Evolutionary conservation across 2,329 filamentous ascomycete species (phyloP).

Genomic region (Pestalotiopsis sp.): DNA sequence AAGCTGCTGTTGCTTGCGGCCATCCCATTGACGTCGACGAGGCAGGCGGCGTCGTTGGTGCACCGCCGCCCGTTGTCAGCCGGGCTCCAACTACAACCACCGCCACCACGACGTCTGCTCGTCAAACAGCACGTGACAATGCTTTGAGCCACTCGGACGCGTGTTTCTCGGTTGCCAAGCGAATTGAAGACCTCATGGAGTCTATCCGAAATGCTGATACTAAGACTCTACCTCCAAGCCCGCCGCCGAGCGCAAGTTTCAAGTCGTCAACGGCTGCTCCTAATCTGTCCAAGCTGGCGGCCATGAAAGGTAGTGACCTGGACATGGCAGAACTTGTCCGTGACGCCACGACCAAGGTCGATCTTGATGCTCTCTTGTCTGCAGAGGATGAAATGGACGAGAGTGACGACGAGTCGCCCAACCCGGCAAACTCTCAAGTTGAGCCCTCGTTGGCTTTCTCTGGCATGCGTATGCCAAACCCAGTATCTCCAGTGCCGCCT

Average conservation of each 20-base stretch:
- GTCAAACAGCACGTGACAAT: conserved; percentile 64
- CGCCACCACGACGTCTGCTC: conserved; percentile 55
- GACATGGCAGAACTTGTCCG: conserved; percentile 62
- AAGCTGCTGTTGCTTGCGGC: conserved; percentile 86
- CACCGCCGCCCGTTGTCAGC: conserved; percentile 32
- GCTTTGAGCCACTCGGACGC: conserved; percentile 56
- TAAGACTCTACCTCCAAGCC: conserved; percentile 26
- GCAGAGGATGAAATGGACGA: conserved; percentile 59
- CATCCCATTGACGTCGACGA: conserved; percentile 77
- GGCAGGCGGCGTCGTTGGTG: conserved; percentile 48
- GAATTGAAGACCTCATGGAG: conserved; percentile 57
- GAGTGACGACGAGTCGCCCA: conserved; percentile 44
- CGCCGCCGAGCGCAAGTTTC: conserved; percentile 40
- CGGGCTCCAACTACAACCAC: conserved; percentile 40
- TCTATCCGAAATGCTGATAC: conserved; percentile 53
- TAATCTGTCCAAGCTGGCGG: conserved; percentile 68
- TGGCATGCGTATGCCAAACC: conserved; percentile 60
- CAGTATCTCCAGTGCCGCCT: conserved; percentile 48
- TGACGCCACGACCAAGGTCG: conserved; percentile 60
- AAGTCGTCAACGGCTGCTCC: conserved; percentile 62
- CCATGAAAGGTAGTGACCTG: conserved; percentile 61
- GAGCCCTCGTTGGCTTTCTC: conserved; percentile 35
- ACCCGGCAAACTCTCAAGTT: conserved; percentile 42
- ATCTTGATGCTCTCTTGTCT: conserved; percentile 52
- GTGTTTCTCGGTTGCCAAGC: conserved; percentile 50